These are phyloP conservation scores for Pythium folliculosum DNA, from an alignment of 352 stramenopile genomes.

Conservation along the genomic window DNA sequence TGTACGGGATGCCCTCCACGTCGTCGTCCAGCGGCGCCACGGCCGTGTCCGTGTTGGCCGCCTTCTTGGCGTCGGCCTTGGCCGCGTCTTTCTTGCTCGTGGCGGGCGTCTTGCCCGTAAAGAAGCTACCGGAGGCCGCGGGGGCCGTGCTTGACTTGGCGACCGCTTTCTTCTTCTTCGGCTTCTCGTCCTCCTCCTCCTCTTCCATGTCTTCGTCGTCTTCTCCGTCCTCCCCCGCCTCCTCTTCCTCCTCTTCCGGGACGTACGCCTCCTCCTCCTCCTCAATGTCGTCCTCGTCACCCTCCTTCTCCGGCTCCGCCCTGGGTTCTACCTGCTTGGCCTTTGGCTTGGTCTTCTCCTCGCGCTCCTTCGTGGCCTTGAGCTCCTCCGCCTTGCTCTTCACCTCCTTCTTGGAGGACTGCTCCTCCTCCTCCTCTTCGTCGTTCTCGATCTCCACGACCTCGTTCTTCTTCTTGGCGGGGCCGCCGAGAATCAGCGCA, in stretches of 20 bases:
- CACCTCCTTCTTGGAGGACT: neutral
- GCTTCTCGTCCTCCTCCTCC: constrained; percentile 20
- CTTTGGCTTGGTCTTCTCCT: too few species aligned
- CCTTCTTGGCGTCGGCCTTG: constrained; percentile 27
- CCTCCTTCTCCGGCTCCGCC: constrained; percentile 22
- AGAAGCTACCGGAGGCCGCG: neutral
- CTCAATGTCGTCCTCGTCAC: constrained; percentile 15
- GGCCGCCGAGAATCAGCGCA: constrained; percentile 42
- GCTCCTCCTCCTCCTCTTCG: constrained; percentile 11
- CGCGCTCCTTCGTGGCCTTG: constrained; percentile 17
- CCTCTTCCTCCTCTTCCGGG: constrained; percentile 19
- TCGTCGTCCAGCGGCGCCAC: constrained; percentile 19
- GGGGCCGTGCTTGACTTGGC: neutral
- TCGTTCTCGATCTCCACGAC: constrained; percentile 26
- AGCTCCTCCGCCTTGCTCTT: constrained; percentile 3
- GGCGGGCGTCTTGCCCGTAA: constrained; percentile 7
- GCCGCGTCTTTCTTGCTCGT: constrained; percentile 18
- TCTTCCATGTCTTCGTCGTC: constrained; percentile 16
- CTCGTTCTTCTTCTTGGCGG: constrained; percentile 26
- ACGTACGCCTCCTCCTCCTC: constrained; percentile 16
- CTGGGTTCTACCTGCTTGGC: constrained; percentile 21
- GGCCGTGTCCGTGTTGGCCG: constrained; percentile 21
- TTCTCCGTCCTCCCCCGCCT: constrained; percentile 11
- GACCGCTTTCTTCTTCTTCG: constrained; percentile 23
- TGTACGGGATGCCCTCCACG: constrained; percentile 41